These are phyloP conservation scores for Candida easanensis DNA, from an alignment of 805 yeast genomes.

Conservation along the genomic window DNA sequence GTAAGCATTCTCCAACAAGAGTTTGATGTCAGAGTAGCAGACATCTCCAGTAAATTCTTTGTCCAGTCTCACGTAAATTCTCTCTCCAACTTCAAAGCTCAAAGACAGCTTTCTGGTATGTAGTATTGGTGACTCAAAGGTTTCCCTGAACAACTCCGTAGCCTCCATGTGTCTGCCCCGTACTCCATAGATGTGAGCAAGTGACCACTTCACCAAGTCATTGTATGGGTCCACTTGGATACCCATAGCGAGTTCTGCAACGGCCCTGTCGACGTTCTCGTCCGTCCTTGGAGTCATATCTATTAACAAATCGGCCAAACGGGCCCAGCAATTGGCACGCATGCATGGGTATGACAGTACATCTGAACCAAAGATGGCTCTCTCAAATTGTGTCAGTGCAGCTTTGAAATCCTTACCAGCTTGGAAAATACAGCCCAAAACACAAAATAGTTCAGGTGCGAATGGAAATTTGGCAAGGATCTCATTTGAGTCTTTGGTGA, in stretches of 20 bases:
- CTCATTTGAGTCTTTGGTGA: too few relatives aligned
- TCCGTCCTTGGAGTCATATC: too few relatives aligned
- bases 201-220: not conserved
- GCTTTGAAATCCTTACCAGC: not conserved
- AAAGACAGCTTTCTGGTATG: too few relatives aligned
- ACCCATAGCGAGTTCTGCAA: not conserved
- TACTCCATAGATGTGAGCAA: not conserved
- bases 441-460: not conserved
- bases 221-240: not conserved
- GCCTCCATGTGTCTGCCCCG: not conserved
- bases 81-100: too few relatives aligned
- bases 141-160: not conserved
- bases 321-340: not conserved
- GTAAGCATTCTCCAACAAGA: too few relatives aligned
- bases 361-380: not conserved
- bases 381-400: not conserved
- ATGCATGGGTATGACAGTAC: not conserved
- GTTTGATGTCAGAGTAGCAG: too few relatives aligned
- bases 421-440: not conserved
- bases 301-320: not conserved
- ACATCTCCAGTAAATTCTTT: too few relatives aligned
- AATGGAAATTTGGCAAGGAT: too few relatives aligned
- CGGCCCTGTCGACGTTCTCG: not conserved
- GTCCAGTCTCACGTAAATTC: too few relatives aligned
- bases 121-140: too few relatives aligned